Conservation (phyloP, 805 yeast species). For the Barnettozyma californica region DNA sequence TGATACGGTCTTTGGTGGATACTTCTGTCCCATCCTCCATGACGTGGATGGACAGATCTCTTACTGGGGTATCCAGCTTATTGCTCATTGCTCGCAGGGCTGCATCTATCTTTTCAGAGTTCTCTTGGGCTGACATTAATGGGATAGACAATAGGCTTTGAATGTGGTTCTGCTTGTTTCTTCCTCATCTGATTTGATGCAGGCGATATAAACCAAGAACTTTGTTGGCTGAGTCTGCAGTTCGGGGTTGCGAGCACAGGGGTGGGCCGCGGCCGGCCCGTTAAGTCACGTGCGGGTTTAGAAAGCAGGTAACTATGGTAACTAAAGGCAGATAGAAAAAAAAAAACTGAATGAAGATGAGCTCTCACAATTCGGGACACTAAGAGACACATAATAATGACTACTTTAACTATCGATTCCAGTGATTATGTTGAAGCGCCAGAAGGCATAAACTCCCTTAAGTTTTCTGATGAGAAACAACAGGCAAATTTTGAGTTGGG, state of each 20-base stretch:
- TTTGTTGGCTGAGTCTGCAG: too few relatives aligned
- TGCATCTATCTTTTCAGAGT: conserved; percentile 55
- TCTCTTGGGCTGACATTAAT: conserved; percentile 32
- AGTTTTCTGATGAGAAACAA: conserved; percentile 52
- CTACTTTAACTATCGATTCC: conserved; percentile 25
- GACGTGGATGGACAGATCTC: conserved; percentile 36
- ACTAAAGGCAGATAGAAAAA: not conserved
- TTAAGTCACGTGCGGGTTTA: too few relatives aligned
- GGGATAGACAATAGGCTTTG: too few relatives aligned
- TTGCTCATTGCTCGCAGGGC: conserved; percentile 57
- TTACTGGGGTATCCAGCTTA: conserved; percentile 27
- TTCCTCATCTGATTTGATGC: not conserved
- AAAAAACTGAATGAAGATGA: not conserved
- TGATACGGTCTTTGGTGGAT: conserved; percentile 47
- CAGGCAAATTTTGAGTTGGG: conserved; percentile 91
- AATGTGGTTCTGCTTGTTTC: not conserved
- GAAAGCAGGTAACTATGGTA: not conserved
- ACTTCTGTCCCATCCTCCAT: conserved; percentile 47
- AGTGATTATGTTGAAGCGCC: conserved; percentile 52
- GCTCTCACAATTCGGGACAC: not conserved
- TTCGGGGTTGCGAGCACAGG: too few relatives aligned
- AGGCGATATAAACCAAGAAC: not conserved
- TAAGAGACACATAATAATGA: not conserved
- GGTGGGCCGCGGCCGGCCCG: too few relatives aligned
- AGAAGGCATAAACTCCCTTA: conserved; percentile 33